Evolutionary conservation across 176 grass and related monocot species (phyloP).

Genomic region (Tuctoria greenei): DNA sequence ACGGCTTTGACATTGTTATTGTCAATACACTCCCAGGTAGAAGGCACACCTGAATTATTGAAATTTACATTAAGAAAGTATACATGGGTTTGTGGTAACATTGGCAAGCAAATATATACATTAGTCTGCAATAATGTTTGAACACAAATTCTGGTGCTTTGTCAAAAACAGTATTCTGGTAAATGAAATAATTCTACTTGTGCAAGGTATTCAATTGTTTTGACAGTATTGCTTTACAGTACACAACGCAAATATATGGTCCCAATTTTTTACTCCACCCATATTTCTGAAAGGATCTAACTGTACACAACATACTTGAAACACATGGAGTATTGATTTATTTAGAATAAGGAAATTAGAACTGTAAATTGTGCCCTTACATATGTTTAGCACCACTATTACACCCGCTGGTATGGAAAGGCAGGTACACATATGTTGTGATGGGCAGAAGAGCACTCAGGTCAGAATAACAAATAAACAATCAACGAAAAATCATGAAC

Average conservation of each 20-base stretch:
- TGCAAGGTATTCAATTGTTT: neutral
- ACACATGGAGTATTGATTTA: neutral
- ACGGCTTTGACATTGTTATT: constrained; percentile 95
- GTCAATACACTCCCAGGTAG: constrained; percentile 93
- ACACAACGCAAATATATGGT: neutral
- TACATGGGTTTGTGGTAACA: neutral
- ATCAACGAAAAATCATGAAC: constrained; percentile 17
- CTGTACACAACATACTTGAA: neutral
- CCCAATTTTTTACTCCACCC: neutral
- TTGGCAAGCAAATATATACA: neutral
- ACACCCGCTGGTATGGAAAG: neutral
- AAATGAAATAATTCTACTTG: neutral
- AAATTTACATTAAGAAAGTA: constrained; percentile 31
- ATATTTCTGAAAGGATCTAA: neutral
- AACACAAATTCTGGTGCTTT: neutral
- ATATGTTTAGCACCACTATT: constrained; percentile 18
- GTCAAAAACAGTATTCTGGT: neutral
- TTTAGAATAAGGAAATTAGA: neutral
- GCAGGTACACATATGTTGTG: neutral
- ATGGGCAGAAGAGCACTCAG: constrained; percentile 16
- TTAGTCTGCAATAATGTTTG: neutral
- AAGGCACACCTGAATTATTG: constrained; percentile 62
- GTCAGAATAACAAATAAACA: constrained; percentile 26
- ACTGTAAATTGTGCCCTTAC: neutral
- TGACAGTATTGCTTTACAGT: neutral